Evolutionary conservation across 2,329 filamentous ascomycete genomes (phyloP), one percentile per base, ranked within the genome.

Genomic region (Plenodomus tracheiphilus): DNA sequence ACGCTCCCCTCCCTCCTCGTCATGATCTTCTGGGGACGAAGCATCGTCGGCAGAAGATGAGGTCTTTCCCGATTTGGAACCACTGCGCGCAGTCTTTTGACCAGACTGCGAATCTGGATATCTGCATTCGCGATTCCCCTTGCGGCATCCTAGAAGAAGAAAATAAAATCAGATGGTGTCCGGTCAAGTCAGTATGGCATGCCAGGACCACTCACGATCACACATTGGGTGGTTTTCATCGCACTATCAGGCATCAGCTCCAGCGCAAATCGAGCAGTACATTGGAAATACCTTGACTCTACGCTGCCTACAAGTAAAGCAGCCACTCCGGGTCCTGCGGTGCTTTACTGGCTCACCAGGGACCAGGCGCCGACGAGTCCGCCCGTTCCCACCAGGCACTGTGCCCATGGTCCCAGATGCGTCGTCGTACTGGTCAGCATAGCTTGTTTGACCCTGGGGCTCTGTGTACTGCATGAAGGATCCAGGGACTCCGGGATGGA

Each of bases 261-360:
- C 17, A 32, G 21, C 34, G 20, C 18, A 30, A 15, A 40, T 43
- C 15, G 18, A 34, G 38, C 16, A 21, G 25, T 30, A 19, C 47
- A 41, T 36, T 6, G 4, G 25, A 45, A 54, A 22, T 66, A 83
- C 81, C 79, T 86, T 97, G 43, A 97, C 92, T 71, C 94, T 84
- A 59, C 94, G 84, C 63, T 86, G 87, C 50, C 94, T 84, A 73
- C 94, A 99, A 39, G 92, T 97, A 68, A 84, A 97, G 75, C 94
- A 99, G 21, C 94, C 94, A 56, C 91, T 97, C 62, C 94, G 83
- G 37, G 94, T 97, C 60, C 94, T 85, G 53, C 92, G 87, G 71
- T 97, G 93, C 74, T 97, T 97, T 59, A 95, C 88, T 65, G 88
- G 86, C 53, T 95, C 89, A 10, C 68, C 69, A 18, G 69, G 64